Base-by-base conservation (phyloP, 202 grass and related monocot genomes). In the Brachypodium distachyon region DNA sequence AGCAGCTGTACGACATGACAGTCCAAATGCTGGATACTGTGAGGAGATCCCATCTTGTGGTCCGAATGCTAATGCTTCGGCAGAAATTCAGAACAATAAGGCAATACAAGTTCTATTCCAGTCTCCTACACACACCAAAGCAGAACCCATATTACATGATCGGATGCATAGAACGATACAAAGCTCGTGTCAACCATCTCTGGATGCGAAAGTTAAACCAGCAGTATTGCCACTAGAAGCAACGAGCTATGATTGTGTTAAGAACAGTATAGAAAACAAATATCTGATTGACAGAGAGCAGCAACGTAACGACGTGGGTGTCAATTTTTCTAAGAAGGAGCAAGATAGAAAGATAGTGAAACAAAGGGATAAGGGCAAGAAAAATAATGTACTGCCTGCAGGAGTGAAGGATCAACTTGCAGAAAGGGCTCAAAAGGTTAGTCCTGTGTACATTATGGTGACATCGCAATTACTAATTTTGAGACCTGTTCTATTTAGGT, bases 401-500 rank as follows among this genome's bases (percentile, higher is more conserved):
- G 84, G 84, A 82, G 76, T 61, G 58, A 88, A 89, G 53, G 38
- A 66, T 55, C 28, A 69, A 70, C 6, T 68, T 77, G 73, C 56
- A 68, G 74, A 66, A 70, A 86, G 78, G 76, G 27, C 39, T 79
- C 58, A 84, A 42, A 94, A 94, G 77, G 94, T 97, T 71, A 90
- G 80, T 74, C 73, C 60, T 1, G 9, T 76, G 34, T 9, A 11
- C 42, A 48, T 84, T 70, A 57, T 61, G 34, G 33, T 36, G 3
- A 71, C 40, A 49, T 50, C 12, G 47, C 16, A 5, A 13, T 79
- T 64, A 11, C 26, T 70, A 81, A 22, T 31, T 61, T 76, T 28
- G 21, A 70, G 19, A 3, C 77, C 75, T 9, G 31, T 83, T 62
- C 21, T 42, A 71, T 49, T 65, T 7, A 12, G 1, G 38, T 38